These are phyloP conservation scores for Crithidia fasciculata DNA, from an alignment of 208 protist species.

Conservation along the genomic window DNA sequence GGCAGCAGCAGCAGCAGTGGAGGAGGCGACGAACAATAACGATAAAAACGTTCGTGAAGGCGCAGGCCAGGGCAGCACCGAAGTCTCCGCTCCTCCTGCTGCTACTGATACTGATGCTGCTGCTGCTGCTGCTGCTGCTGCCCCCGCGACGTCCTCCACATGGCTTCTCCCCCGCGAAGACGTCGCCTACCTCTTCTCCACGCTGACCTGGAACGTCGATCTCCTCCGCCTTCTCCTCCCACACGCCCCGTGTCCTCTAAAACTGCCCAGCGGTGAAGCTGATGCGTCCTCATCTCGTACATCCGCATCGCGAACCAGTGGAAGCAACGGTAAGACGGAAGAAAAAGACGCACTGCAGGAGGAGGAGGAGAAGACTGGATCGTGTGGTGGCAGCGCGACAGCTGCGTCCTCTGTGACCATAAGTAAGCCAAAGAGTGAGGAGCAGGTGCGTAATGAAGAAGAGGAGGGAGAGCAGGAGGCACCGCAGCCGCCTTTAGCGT, in stretches of 20 bases:
- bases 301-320: not conserved
- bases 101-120: not conserved
- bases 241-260: constrained; percentile 52
- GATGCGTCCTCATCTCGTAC: too few relatives aligned
- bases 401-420: not conserved
- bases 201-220: constrained; percentile 75
- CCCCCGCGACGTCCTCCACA: not conserved
- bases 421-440: too few relatives aligned
- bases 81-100: too few relatives aligned
- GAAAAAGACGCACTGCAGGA: not conserved
- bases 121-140: not conserved
- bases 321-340: not conserved
- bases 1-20: not conserved
- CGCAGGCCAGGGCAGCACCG: too few relatives aligned
- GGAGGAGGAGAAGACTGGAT: not conserved
- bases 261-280: constrained; percentile 10
- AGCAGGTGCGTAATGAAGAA: not conserved
- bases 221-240: constrained; percentile 60
- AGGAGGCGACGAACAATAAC: not conserved
- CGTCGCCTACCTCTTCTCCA: constrained; percentile 57
- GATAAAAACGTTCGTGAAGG: too few relatives aligned
- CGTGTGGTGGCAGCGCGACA: not conserved
- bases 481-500: not conserved
- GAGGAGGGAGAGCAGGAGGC: not conserved
- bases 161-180: constrained; percentile 49